Evolutionary conservation across 208 protist genomes (phyloP), one percentile per base, ranked within the genome.

Genomic region (Trypanosoma grayi): DNA sequence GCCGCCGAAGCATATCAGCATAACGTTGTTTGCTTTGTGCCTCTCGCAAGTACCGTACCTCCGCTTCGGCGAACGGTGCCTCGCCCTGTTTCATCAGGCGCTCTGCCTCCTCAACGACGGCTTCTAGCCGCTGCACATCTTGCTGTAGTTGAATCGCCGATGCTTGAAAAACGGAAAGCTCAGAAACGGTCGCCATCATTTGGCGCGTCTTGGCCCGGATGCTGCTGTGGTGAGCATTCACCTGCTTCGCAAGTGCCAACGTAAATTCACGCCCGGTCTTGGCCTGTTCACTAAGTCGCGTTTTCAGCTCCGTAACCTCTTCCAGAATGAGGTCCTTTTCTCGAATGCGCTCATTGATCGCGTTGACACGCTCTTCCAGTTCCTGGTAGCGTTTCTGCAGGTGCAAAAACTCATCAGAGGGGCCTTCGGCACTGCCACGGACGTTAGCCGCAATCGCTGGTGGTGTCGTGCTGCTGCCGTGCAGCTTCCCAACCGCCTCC

Each of bases 311-410:
- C 20, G 81, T 90, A 18, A 99, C 91, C 65, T 98, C 96, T 34
- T 97, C 93, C 9, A 98, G 61, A 54, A 99, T 94, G 11, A 99
- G 85, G 34, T 98, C 87, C 80, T 98, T 98, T 73, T 99, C 97
- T 24, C 97, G 83, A 47, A 99, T 85, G 77, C 94, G 85, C 54
- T 97, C 93, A 64, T 97, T 95, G 61, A 97, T 82, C 30, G 67
- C 60, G 68, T 96, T 90, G 14, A 98, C 68, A 27, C 89, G 87
- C 34, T 86, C 78, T 70, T 98, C 93, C 36, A 98, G 79, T 45
- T 94, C 78, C 64, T 95, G 83, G 51, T 90, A 81, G 31, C 96
- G 93, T 24, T 81, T 71, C 46, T 91, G 75, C 20, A 98, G 75
- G 2, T 92, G 76, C n/a, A 95, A 73, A 62, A 85, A 87, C 56